Percentiles rank a stretch among this genome's conserved stretches.
Conservation (phyloP, 1,284 basidiomycete species). For the Hortiboletus rubellus region DNA sequence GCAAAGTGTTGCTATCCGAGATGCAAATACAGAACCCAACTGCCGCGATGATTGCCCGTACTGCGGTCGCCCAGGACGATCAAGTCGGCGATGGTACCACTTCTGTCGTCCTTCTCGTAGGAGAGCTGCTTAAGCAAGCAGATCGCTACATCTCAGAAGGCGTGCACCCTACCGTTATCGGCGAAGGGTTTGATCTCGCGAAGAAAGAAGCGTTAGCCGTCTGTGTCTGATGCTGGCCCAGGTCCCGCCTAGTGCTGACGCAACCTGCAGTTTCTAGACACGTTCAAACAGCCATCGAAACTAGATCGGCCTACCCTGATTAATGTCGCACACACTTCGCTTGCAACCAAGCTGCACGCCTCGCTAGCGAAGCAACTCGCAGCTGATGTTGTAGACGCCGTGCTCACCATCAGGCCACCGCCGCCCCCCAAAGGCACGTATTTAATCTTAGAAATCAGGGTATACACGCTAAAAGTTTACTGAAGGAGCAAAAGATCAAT, state of each 20-base stretch:
- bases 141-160: constrained; percentile 98
- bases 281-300: constrained; percentile 74
- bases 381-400: constrained; percentile 94
- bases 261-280: constrained; percentile 80
- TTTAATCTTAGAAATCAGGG: constrained; percentile 22
- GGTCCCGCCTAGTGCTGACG: constrained; percentile 16
- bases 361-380: constrained; percentile 87
- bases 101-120: constrained; percentile 95
- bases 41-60: constrained; percentile 98
- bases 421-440: constrained; percentile 56
- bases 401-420: constrained; percentile 83
- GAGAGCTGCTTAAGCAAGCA: constrained; percentile 96
- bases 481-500: constrained; percentile 62
- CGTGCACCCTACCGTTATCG: constrained; percentile 96
- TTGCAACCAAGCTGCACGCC: constrained; percentile 90
- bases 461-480: constrained; percentile 27
- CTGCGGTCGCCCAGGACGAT: constrained; percentile 98
- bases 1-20: constrained; percentile 97
- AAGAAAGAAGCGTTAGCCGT: constrained; percentile 93
- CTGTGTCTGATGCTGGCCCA: constrained; percentile 37
- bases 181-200: constrained; percentile 94
- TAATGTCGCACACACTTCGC: constrained; percentile 91
- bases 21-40: constrained; percentile 99
- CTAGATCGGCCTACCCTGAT: constrained; percentile 91
- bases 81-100: constrained; percentile 99